Evolutionary conservation across 176 grass and related monocot genomes (phyloP), one percentile per base, ranked within the genome.

Genomic region (Bromus sterilis): DNA sequence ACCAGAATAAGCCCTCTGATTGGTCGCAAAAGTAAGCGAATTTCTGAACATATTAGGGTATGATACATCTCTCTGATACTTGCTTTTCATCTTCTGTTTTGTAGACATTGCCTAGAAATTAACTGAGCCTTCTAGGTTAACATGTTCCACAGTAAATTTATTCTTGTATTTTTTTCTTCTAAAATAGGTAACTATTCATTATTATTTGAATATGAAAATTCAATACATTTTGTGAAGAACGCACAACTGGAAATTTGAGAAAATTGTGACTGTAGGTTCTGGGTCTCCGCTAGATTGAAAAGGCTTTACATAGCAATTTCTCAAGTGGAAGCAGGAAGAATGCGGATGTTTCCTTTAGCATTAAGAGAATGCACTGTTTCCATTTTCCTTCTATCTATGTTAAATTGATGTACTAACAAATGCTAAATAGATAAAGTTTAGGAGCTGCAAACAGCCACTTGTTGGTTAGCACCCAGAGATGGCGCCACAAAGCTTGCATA

Each of bases 371-470:
- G 58, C 49, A 83, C 31, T 65, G 23, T 51, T 75, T 64, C 21
- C 9, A 44, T 63, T 63, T 26, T 80, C 34, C 9, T 67, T 83
- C 43, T 66, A 53, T 13, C 23, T 75, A 30, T 69, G 23, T 30
- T 4, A 16, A 34, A 75, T 31, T 65, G 40, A 9, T 71, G 16
- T 37, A 81, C 25, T 37, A 74, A 56, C 49, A 64, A 77, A 34
- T 56, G 23, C 32, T 56, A 16, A 23, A 4, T 11, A 72, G 12
- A 49, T 34, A 24, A 51, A 32, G 18, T 31, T 56, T 69, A 85
- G 74, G 21, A 91, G 29, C 82, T 72, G 28, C 86, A 88, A 4
- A 88, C 42, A 51, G 56, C 60, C 2, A 82, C 31, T 43, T 69
- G 80, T 37, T 80, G 42, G n/a, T 21, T 56, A 58, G n/a, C 56